A percentile compares a stretch with the other conserved stretches of the same genome.
phyloP scores from a whole-genome alignment of 2,329 filamentous ascomycete species.

The Lachnellula hyalina region DNA sequence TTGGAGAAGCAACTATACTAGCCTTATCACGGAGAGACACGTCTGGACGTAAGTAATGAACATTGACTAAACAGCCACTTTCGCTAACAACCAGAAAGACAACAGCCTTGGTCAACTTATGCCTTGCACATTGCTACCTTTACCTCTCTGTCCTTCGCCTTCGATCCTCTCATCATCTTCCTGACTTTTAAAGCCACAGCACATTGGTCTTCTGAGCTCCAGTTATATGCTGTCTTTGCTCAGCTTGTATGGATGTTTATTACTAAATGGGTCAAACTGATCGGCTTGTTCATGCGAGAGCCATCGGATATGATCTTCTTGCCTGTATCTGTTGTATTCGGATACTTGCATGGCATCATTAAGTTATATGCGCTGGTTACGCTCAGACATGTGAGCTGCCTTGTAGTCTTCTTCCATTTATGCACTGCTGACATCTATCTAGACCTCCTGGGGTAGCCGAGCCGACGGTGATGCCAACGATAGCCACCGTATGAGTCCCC shows the following conservation, averaged over 20 bases:
- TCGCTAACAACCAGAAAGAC: constrained; percentile 45
- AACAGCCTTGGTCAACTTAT: constrained; percentile 90
- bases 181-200: constrained; percentile 65
- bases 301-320: constrained; percentile 75
- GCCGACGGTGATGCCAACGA: constrained; percentile 86
- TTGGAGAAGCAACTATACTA: constrained; percentile 95
- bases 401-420: neutral
- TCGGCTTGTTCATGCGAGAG: constrained; percentile 80
- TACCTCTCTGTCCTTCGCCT: constrained; percentile 76
- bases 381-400: constrained; percentile 66
- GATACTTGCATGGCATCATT: constrained; percentile 88
- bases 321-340: constrained; percentile 82
- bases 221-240: constrained; percentile 51
- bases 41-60: constrained; percentile 72
- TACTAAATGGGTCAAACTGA: constrained; percentile 85
- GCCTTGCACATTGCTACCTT: constrained; percentile 89
- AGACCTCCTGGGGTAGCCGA: constrained; percentile 96
- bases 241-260: constrained; percentile 75
- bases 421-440: constrained; percentile 10
- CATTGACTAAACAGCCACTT: neutral
- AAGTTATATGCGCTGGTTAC: constrained; percentile 85
- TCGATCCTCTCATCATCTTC: constrained; percentile 68
- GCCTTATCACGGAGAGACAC: constrained; percentile 74
- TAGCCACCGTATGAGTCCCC: constrained; percentile 47
- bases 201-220: constrained; percentile 50